Conservation (phyloP, 1,284 basidiomycete species). For the Volvariella surrecta region DNA sequence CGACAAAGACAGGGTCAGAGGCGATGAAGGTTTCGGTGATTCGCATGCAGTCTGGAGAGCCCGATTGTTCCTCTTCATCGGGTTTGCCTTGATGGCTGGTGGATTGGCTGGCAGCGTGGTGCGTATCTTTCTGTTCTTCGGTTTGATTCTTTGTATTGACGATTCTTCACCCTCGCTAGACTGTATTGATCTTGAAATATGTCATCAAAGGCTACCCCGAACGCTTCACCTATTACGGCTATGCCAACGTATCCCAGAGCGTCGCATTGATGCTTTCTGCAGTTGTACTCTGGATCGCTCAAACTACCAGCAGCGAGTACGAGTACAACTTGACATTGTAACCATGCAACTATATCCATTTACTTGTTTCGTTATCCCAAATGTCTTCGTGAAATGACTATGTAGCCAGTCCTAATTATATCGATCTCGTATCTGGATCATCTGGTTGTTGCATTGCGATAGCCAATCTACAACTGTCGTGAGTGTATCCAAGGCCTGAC, state of each 20-base stretch:
- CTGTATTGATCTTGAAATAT: slow-evolving; percentile 90
- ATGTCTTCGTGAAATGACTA: too few species aligned
- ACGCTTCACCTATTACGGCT: slow-evolving; percentile 87
- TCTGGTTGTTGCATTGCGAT: too few species aligned
- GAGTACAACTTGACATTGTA: slow-evolving; percentile 82
- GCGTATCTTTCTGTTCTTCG: slow-evolving; percentile 24
- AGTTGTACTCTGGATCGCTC: slow-evolving; percentile 81
- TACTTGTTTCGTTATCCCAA: too few species aligned
- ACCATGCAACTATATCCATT: slow-evolving; percentile 9
- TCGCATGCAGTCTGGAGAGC: slow-evolving; percentile 85
- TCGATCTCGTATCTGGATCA: too few species aligned
- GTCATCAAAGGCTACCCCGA: slow-evolving; percentile 66
- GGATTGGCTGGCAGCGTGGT: slow-evolving; percentile 92
- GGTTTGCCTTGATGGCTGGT: slow-evolving; percentile 95
- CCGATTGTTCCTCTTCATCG: slow-evolving; percentile 85
- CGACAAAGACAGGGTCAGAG: slow-evolving; percentile 86
- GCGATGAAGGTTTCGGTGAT: slow-evolving; percentile 77
- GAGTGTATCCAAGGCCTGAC: too few species aligned
- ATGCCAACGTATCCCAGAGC: slow-evolving; percentile 92
- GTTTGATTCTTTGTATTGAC: not conserved
- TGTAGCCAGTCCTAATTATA: too few species aligned
- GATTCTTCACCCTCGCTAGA: slow-evolving; percentile 39
- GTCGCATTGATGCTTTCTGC: slow-evolving; percentile 88
- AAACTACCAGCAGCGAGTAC: slow-evolving; percentile 74
- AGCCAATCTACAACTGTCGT: too few species aligned